Evolutionary conservation across 176 grass and related monocot species (phyloP).

Genomic region (Areca catechu): DNA sequence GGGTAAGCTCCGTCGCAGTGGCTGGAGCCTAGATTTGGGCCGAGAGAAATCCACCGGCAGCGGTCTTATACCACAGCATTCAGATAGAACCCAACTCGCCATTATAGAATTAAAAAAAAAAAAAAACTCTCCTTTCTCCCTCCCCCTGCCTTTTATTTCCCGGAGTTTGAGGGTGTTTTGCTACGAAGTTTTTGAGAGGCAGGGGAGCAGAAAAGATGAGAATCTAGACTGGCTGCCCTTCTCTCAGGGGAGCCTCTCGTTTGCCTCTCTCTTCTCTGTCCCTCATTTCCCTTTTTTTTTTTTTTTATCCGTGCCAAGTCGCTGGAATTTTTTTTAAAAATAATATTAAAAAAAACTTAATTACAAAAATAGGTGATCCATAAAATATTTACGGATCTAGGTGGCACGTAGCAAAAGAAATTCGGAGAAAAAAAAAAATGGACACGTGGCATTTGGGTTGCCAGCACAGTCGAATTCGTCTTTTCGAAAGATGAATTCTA

Average conservation of each 20-base stretch:
- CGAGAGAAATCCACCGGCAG: conserved; percentile 1
- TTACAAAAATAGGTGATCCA: too few species aligned
- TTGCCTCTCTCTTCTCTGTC: not conserved
- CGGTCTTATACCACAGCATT: conserved; percentile 3
- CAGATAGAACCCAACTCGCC: conserved; percentile 10
- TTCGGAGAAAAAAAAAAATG: too few species aligned
- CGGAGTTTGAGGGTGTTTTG: not conserved
- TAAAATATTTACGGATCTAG: too few species aligned
- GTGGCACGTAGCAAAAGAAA: too few species aligned
- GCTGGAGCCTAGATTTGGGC: not conserved
- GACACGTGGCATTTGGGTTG: too few species aligned
- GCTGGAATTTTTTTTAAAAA: too few species aligned
- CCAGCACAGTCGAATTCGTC: too few species aligned
- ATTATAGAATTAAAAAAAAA: not conserved
- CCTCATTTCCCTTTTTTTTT: not conserved
- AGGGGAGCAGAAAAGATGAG: not conserved
- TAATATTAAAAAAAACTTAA: too few species aligned
- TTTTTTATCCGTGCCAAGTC: not conserved
- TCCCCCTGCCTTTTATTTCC: not conserved
- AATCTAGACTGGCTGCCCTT: not conserved
- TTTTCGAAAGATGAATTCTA: too few species aligned
- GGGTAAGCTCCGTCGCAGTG: not conserved
- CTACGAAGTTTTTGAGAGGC: not conserved
- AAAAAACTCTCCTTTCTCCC: conserved; percentile 1
- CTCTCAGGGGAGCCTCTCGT: not conserved